phyloP scores from a whole-genome alignment of 1,139 yeast genomes.

The Debaryomyces coudertii region DNA sequence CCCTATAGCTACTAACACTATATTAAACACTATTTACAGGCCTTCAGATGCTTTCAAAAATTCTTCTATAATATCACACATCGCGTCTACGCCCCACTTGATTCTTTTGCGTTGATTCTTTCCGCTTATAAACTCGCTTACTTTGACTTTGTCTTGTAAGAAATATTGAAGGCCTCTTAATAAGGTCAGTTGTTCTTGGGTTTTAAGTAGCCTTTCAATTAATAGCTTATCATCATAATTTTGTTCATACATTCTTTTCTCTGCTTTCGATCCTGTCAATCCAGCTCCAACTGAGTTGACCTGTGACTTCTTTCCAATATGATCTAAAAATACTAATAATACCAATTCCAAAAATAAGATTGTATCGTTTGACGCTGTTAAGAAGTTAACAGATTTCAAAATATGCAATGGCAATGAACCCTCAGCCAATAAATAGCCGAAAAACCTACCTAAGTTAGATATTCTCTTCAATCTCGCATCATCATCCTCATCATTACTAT shows the following conservation, averaged over 20 bases:
- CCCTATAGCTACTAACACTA: not conserved
- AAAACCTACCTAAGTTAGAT: constrained; percentile 77
- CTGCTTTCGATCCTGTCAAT: constrained; percentile 28
- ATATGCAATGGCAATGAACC: constrained; percentile 73
- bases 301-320: constrained; percentile 67
- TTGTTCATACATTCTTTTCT: constrained; percentile 37
- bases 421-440: constrained; percentile 73
- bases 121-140: constrained; percentile 57
- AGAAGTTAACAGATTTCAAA: constrained; percentile 72
- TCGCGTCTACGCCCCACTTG: constrained; percentile 68
- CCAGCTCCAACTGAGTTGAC: constrained; percentile 53
- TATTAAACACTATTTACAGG: constrained; percentile 4
- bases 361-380: constrained; percentile 69
- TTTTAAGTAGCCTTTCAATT: constrained; percentile 57
- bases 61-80: constrained; percentile 59
- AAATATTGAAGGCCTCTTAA: constrained; percentile 77
- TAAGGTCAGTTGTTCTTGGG: constrained; percentile 63
- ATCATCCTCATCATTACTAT: constrained; percentile 31
- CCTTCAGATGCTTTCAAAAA: constrained; percentile 25
- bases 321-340: constrained; percentile 67
- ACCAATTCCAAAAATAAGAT: constrained; percentile 73
- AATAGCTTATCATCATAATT: constrained; percentile 59
- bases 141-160: constrained; percentile 54
- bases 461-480: constrained; percentile 59
- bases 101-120: constrained; percentile 64